These are phyloP conservation scores for Chalciporus piperatus DNA, from an alignment of 768 basidiomycete species.

Conservation along the genomic window DNA sequence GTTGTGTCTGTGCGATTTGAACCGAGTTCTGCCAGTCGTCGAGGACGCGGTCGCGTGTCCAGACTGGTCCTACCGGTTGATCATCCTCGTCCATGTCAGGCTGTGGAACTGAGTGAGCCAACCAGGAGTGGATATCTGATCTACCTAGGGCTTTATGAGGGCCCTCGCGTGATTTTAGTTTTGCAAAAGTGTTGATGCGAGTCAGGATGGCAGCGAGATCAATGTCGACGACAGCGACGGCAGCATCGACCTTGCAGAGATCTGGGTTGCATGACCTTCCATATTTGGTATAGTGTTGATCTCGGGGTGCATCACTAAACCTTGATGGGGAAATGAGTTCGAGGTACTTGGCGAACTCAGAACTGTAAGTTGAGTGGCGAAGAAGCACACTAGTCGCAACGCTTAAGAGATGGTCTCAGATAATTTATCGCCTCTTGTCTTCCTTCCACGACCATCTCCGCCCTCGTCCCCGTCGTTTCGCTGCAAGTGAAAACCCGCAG, in stretches of 20 bases:
- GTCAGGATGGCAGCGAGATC: constrained; percentile 32
- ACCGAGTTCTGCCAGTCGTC: constrained; percentile 55
- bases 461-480: background rate
- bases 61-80: constrained; percentile 24
- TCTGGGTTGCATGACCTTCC: background rate
- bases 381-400: background rate
- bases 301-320: background rate
- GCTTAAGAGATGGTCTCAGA: constrained; percentile 9
- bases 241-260: background rate
- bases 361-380: background rate
- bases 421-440: constrained; percentile 1
- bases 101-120: constrained; percentile 42
- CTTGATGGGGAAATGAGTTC: background rate
- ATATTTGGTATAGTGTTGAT: background rate
- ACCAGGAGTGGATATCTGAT: constrained; percentile 64
- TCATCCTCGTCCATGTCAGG: constrained; percentile 33
- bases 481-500: background rate
- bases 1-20: constrained; percentile 47
- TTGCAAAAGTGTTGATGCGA: constrained; percentile 38
- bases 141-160: constrained; percentile 31
- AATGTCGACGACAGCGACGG: background rate
- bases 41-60: constrained; percentile 55
- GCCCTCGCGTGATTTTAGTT: constrained; percentile 49
- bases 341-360: constrained; percentile 6
- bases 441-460: constrained; percentile 8